Conservation (phyloP, 78 protist species). For the slime mould (Dictyostelium discoideum) region DNA sequence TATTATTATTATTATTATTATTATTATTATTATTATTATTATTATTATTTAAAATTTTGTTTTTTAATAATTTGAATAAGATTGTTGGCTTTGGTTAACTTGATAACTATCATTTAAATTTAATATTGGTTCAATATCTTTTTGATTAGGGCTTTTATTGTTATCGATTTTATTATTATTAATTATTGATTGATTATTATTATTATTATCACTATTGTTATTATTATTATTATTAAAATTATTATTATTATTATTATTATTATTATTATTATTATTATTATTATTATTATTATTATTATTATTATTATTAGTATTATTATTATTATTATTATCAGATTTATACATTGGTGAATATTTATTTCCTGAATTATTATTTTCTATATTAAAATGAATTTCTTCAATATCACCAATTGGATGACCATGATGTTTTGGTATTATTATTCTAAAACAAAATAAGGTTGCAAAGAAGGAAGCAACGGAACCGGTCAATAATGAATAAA, state of each 20-base stretch:
- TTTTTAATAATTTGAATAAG: not conserved
- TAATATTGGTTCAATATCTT: not conserved
- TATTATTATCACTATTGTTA: no score
- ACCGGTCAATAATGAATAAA: slow-evolving; percentile 43
- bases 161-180: not conserved
- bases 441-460: not conserved
- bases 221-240: not conserved
- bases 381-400: slow-evolving; percentile 1
- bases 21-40: no score
- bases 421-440: slow-evolving; percentile 14
- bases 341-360: slow-evolving; percentile 7
- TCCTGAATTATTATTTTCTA: not conserved
- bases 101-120: not conserved
- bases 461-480: slow-evolving; percentile 41
- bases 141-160: not conserved
- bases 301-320: no score
- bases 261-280: no score
- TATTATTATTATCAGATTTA: not conserved
- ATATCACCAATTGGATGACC: not conserved
- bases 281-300: not conserved
- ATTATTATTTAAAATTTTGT: no score
- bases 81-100: not conserved
- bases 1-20: no score
- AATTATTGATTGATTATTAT: no score
- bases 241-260: no score